These are phyloP conservation scores for Naganishia sp. DNA, from an alignment of 1,284 basidiomycete species.

Conservation along the genomic window DNA sequence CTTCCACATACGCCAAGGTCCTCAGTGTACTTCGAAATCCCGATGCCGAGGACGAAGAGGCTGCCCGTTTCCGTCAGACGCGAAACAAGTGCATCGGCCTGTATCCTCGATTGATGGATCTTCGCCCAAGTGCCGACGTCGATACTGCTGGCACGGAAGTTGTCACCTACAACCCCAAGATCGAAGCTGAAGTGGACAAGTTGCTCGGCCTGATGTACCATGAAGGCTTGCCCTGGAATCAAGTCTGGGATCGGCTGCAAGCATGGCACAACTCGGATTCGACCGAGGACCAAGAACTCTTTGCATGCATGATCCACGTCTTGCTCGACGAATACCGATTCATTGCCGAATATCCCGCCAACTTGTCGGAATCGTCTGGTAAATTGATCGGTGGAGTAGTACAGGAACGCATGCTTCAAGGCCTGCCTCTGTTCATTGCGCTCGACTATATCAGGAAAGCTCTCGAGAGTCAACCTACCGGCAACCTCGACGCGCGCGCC, in stretches of 20 bases:
- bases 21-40: conserved; percentile 73
- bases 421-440: conserved; percentile 93
- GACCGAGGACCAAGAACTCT: conserved; percentile 87
- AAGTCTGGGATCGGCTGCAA: conserved; percentile 84
- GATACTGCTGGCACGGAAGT: conserved; percentile 86
- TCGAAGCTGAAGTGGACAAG: conserved; percentile 88
- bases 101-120: conserved; percentile 92
- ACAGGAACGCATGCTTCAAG: conserved; percentile 89
- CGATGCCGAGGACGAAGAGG: conserved; percentile 61
- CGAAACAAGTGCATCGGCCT: conserved; percentile 93
- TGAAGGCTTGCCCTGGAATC: conserved; percentile 84
- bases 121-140: conserved; percentile 81
- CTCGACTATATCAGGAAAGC: conserved; percentile 97
- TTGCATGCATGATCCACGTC: conserved; percentile 98
- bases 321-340: conserved; percentile 99
- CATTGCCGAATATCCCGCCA: conserved; percentile 93
- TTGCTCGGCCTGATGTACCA: conserved; percentile 99
- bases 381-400: conserved; percentile 96
- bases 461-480: conserved; percentile 78
- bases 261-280: conserved; percentile 80
- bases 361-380: conserved; percentile 93
- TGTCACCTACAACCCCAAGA: conserved; percentile 81
- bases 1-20: conserved; percentile 87
- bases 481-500: conserved; percentile 33
- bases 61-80: conserved; percentile 86